Percentiles rank a stretch among this genome's conserved stretches.
phyloP scores from a whole-genome alignment of 805 yeast species.

The Candida taoyuanica region DNA sequence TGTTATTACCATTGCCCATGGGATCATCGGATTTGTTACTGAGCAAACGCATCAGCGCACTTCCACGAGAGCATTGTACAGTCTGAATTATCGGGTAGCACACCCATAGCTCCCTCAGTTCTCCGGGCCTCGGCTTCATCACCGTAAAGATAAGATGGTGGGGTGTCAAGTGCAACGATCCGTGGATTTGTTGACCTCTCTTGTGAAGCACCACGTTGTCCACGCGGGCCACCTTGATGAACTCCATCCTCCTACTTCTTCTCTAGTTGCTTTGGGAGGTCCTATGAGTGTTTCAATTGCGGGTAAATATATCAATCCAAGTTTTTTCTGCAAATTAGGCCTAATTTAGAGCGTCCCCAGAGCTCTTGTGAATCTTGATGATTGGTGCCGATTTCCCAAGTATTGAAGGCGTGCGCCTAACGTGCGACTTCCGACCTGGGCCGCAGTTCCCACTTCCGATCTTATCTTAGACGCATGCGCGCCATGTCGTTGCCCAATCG shows the following conservation, averaged over 20 bases:
- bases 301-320: too few relatives aligned
- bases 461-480: constrained; percentile 5
- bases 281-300: too few relatives aligned
- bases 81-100: constrained; percentile 79
- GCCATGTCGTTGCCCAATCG: constrained; percentile 5
- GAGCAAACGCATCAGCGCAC: constrained; percentile 30
- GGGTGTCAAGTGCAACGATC: constrained; percentile 65
- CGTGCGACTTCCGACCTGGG: background rate
- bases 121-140: constrained; percentile 16
- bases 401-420: background rate
- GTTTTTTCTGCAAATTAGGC: too few relatives aligned
- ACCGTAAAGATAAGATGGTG: constrained; percentile 68
- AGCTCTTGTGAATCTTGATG: too few relatives aligned
- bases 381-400: background rate
- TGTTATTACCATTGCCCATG: background rate
- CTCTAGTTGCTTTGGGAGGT: too few relatives aligned
- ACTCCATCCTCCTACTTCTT: constrained; percentile 24
- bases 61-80: constrained; percentile 44
- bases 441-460: constrained; percentile 1
- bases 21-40: constrained; percentile 6
- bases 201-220: constrained; percentile 50
- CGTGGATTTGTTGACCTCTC: constrained; percentile 51
- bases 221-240: constrained; percentile 31
- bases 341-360: too few relatives aligned
- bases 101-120: constrained; percentile 73